Evolutionary conservation across 371 early-diverging fungal species (phyloP), one percentile per base, ranked within the genome.

Genomic region (Dentiscutata heterogama): DNA sequence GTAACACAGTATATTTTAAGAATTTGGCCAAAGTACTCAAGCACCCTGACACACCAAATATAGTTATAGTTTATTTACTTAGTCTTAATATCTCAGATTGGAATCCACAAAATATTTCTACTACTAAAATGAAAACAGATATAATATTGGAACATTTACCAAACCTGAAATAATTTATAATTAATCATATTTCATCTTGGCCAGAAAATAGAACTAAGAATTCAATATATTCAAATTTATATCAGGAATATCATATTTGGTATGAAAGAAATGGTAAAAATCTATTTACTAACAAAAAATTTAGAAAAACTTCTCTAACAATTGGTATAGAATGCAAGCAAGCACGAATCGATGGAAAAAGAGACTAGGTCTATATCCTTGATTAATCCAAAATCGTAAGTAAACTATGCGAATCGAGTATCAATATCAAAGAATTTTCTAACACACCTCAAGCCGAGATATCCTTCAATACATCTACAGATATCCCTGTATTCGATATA

Each of bases 1-100:
- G 14, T 22, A 74, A 74, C 56, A 56, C 35, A 20, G 14, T 60
- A 75, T 75, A 75, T 75, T 75, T 75, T n/a, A 39, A n/a, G n/a
- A n/a, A n/a, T 27, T 35, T 73, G 25, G 74, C 13, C 20, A 54
- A 73, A 73, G 53, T 73, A 39, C 54, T 73, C 4, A 20, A 73
- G 3, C 53, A 73, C 54, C 74, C 74, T 25, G 20, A 73, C 54
- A 54, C 54, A 54, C 56, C 56, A 22, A 31, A 54, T 3, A 3
- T 16, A 18, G 18, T 73, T 53, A 73, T 73, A 54, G 25, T 1
- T 3, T 73, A 73, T 58, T 31, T 56, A 54, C 56, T 73, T 20
- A 42, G 29, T 29, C 56, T 3, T 35, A 42, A 68, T 20, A 8
- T 68, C 54, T 56, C 56, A 18, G n/a, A 56, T 56, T 56, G 56